phyloP scores from a whole-genome alignment of 1,284 basidiomycete genomes.

The Ceratobasidium sp. region DNA sequence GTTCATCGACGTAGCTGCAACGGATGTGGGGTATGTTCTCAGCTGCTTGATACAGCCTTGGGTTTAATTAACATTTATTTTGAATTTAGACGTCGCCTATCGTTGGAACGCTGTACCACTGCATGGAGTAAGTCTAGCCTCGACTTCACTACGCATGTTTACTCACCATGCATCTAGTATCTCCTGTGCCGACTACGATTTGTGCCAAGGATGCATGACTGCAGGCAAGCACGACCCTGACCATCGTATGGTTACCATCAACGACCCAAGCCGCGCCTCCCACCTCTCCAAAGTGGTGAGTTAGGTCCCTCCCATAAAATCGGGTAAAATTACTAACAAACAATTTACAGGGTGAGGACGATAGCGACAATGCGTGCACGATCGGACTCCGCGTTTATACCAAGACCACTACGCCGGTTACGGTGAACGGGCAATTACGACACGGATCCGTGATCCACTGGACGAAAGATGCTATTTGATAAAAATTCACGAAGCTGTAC shows the following conservation, averaged over 20 bases:
- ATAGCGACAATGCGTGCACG: constrained; percentile 45
- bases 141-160: background rate
- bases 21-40: constrained; percentile 47
- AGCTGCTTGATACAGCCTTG: too few relatives aligned
- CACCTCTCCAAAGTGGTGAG: constrained; percentile 18
- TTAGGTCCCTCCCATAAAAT: background rate
- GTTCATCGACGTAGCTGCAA: constrained; percentile 41
- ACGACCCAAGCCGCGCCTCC: constrained; percentile 39
- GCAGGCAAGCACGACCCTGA: constrained; percentile 37
- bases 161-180: constrained; percentile 32
- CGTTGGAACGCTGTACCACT: constrained; percentile 47
- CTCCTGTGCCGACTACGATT: constrained; percentile 47
- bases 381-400: constrained; percentile 49
- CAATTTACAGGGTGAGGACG: constrained; percentile 38
- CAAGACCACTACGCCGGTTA: constrained; percentile 33
- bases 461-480: constrained; percentile 40
- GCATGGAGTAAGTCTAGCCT: constrained; percentile 38
- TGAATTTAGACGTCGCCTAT: constrained; percentile 33
- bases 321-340: background rate
- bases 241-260: constrained; percentile 45
- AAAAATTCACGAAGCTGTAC: too few relatives aligned
- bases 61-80: background rate
- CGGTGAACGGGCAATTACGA: constrained; percentile 47
- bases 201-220: constrained; percentile 47
- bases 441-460: constrained; percentile 46